phyloP scores from a whole-genome alignment of 2,329 filamentous ascomycete genomes.

The Penicillium occitanis region DNA sequence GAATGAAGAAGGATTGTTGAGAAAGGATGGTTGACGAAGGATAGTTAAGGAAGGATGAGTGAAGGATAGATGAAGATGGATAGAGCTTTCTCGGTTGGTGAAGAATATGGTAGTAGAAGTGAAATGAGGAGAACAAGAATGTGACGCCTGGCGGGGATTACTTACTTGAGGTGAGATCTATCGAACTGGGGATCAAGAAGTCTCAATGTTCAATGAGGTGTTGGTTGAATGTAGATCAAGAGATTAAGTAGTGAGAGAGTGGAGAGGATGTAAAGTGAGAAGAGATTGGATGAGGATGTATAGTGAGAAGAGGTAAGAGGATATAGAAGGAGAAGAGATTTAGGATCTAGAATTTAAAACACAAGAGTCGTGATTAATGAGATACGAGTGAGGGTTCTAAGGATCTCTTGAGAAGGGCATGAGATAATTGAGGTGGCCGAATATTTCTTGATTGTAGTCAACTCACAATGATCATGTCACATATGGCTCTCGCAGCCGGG shows the following conservation, averaged over 20 bases:
- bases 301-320: no score
- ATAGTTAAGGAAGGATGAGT: not conserved
- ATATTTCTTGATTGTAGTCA: conserved; percentile 13
- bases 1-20: not conserved
- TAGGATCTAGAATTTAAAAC: not conserved
- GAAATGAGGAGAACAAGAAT: not conserved
- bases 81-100: not conserved
- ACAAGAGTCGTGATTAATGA: not conserved
- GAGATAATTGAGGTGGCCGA: conserved; percentile 11
- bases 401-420: not conserved
- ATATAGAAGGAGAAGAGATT: not conserved
- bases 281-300: no score
- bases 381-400: not conserved
- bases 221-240: not conserved
- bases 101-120: not conserved
- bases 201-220: not conserved
- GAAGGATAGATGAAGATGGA: not conserved
- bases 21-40: not conserved
- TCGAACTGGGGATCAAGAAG: not conserved
- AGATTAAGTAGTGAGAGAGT: not conserved
- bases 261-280: no score
- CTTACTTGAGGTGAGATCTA: not conserved
- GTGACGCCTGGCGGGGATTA: not conserved
- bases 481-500: conserved; percentile 7
- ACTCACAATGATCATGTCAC: conserved; percentile 4